Evolutionary conservation across 2,329 filamentous ascomycete species (phyloP).

Genomic region (Lasiodiplodia sp.): DNA sequence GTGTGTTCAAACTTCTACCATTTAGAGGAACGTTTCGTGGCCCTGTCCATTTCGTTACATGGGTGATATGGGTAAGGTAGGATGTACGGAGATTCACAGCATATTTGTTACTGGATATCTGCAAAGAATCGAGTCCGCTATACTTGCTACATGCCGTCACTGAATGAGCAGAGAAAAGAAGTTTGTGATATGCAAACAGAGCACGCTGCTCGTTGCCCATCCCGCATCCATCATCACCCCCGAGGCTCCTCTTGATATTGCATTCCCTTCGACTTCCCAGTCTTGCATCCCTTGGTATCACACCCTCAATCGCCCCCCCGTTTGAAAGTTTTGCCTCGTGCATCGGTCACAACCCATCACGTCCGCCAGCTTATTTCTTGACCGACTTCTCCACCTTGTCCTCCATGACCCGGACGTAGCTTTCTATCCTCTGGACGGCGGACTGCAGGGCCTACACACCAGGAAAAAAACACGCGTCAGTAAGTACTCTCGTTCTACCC

Average conservation of each 20-base stretch:
- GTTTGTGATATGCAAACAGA: constrained; percentile 15
- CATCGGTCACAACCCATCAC: too few species aligned
- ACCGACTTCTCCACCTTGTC: constrained; percentile 70
- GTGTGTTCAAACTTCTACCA: too few species aligned
- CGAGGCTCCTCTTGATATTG: neutral
- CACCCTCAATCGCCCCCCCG: neutral
- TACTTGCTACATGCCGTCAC: constrained; percentile 25
- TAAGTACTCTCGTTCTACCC: constrained; percentile 2
- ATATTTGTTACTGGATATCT: neutral
- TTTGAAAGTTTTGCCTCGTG: neutral
- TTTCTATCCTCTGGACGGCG: constrained; percentile 84
- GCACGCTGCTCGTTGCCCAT: neutral
- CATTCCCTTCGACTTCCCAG: neutral
- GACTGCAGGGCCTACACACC: constrained; percentile 77
- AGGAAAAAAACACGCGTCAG: constrained; percentile 24
- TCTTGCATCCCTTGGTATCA: constrained; percentile 10
- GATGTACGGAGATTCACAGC: neutral
- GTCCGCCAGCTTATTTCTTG: constrained; percentile 17
- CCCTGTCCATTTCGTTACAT: neutral
- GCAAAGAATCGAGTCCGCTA: constrained; percentile 28
- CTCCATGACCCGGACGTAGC: constrained; percentile 83
- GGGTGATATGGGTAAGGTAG: neutral
- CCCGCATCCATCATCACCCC: neutral
- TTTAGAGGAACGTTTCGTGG: neutral
- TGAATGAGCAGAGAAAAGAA: constrained; percentile 24